Evolutionary conservation across 176 grass and related monocot species (phyloP).

Genomic region (Carex littledalei): DNA sequence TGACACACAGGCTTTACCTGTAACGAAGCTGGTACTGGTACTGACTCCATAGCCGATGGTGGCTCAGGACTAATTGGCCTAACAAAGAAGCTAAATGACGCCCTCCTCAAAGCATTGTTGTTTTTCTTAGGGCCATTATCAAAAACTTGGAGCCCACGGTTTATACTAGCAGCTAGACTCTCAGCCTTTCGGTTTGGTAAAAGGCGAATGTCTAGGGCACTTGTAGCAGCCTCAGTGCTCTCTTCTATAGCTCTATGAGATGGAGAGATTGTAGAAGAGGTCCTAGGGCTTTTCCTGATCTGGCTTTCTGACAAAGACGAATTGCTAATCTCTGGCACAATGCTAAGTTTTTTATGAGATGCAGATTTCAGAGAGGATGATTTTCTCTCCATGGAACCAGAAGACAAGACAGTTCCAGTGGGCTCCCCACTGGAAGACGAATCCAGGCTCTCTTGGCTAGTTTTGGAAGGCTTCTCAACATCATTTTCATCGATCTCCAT

Average conservation of each 20-base stretch:
- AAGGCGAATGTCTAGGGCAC: background rate
- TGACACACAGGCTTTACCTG: slow-evolving; percentile 30
- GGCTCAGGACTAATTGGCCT: slow-evolving; percentile 57
- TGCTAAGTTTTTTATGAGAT: slow-evolving; percentile 12
- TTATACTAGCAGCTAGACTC: slow-evolving; percentile 65
- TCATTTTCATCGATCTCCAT: slow-evolving; percentile 99
- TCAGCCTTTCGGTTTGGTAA: slow-evolving; percentile 9
- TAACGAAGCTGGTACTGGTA: background rate
- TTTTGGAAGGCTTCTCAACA: slow-evolving; percentile 51
- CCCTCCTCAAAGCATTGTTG: slow-evolving; percentile 58
- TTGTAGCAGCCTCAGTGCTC: background rate
- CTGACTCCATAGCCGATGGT: background rate
- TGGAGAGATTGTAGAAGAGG: slow-evolving; percentile 34
- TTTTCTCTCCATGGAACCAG: slow-evolving; percentile 11
- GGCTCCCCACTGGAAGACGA: slow-evolving; percentile 30
- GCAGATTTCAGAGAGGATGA: background rate
- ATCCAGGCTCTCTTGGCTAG: slow-evolving; percentile 22
- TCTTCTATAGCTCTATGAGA: slow-evolving; percentile 30
- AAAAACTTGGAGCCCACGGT: slow-evolving; percentile 73
- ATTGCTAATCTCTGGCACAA: slow-evolving; percentile 16
- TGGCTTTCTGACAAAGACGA: slow-evolving; percentile 26
- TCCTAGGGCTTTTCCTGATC: slow-evolving; percentile 39
- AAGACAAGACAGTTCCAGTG: background rate
- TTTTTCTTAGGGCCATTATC: slow-evolving; percentile 44
- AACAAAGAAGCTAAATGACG: slow-evolving; percentile 66